phyloP scores from a whole-genome alignment of 306 rosid species.

The Lupinus albus region DNA sequence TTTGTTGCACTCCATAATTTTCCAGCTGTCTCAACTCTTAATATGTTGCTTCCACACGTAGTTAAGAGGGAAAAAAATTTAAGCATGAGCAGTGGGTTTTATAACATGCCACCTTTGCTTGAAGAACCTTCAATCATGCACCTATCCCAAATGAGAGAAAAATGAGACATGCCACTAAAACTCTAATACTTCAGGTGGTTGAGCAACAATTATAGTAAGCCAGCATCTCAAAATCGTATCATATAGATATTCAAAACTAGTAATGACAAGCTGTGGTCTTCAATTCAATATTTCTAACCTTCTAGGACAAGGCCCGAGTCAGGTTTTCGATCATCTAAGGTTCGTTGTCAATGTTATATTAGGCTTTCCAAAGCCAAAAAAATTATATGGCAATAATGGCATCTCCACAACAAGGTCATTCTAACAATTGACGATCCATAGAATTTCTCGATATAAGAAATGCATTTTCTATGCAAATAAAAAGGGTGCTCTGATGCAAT shows the following conservation, averaged over 20 bases:
- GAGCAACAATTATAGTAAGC: constrained; percentile 14
- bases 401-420: neutral
- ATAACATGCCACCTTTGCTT: constrained; percentile 31
- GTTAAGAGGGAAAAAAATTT: constrained; percentile 14
- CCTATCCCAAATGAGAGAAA: constrained; percentile 33
- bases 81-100: constrained; percentile 32
- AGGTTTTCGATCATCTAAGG: constrained; percentile 9
- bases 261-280: neutral
- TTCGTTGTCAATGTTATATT: constrained; percentile 6
- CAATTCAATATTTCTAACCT: neutral
- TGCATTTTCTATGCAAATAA: neutral
- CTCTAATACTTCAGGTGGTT: neutral
- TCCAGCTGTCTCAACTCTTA: constrained; percentile 20
- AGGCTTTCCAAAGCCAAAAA: constrained; percentile 14
- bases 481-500: no score
- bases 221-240: constrained; percentile 5
- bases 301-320: neutral
- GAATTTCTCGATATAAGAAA: neutral
- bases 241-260: neutral
- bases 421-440: neutral
- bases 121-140: constrained; percentile 12
- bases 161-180: constrained; percentile 8
- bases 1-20: constrained; percentile 71
- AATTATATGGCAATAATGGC: constrained; percentile 12
- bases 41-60: constrained; percentile 29